Conservation (phyloP, 179 eudicot genomes). For the Beta lomatogona region DNA sequence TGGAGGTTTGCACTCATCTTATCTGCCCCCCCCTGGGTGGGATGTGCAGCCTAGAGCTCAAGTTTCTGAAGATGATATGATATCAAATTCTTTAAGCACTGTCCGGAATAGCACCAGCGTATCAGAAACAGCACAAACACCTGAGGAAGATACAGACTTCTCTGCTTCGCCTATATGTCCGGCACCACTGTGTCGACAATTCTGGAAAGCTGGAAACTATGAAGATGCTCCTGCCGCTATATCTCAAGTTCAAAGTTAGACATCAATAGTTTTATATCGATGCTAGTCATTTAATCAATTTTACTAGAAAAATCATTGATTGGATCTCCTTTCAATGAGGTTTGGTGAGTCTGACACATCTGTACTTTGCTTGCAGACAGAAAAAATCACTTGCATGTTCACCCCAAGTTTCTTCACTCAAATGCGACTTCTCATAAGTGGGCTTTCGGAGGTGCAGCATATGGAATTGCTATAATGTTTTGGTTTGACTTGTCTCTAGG, state of each 20-base stretch:
- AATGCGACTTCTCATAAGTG: constrained; percentile 99
- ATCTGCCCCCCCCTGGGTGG: constrained; percentile 29
- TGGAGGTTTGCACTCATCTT: constrained; percentile 28
- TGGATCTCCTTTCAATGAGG: background rate
- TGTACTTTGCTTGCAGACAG: constrained; percentile 49
- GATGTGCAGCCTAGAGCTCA: constrained; percentile 27
- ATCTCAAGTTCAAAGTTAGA: constrained; percentile 57
- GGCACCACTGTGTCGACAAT: constrained; percentile 89
- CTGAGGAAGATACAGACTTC: constrained; percentile 47
- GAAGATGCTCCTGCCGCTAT: constrained; percentile 46
- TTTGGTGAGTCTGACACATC: constrained; percentile 13
- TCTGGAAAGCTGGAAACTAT: constrained; percentile 91
- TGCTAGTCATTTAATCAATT: background rate
- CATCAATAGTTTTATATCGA: background rate
- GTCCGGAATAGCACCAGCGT: constrained; percentile 44
- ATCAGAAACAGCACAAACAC: constrained; percentile 44
- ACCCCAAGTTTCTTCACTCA: constrained; percentile 93
- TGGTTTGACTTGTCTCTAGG: constrained; percentile 5
- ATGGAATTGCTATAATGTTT: background rate
- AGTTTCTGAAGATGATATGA: constrained; percentile 42
- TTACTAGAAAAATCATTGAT: constrained; percentile 2
- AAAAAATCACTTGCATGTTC: constrained; percentile 69
- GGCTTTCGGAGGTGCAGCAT: constrained; percentile 84
- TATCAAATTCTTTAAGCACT: constrained; percentile 35
- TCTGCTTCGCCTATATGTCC: constrained; percentile 52